Percentiles rank a stretch among this genome's conserved stretches.
Conservation (phyloP, 75 land plant species). For the Selaginella tamariscina region DNA sequence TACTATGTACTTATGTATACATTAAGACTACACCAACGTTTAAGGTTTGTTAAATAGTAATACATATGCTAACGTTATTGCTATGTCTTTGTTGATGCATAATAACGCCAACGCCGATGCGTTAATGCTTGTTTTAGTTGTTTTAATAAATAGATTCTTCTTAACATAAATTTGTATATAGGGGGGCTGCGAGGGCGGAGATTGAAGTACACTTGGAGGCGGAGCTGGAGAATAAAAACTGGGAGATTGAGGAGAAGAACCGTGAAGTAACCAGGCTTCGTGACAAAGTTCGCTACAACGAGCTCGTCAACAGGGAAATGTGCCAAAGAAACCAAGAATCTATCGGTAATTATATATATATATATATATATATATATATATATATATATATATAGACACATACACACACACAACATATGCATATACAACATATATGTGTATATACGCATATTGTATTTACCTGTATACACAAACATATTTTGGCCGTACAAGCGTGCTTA, state of each 20-base stretch:
- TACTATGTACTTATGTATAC: too few species aligned
- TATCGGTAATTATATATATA: slow-evolving; percentile 39
- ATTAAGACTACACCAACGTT: too few species aligned
- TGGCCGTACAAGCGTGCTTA: background rate
- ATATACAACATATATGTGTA: background rate
- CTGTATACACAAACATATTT: background rate
- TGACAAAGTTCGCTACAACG: slow-evolving; percentile 67
- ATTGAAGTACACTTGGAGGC: slow-evolving; percentile 40
- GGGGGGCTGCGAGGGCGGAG: slow-evolving; percentile 55
- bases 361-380: background rate
- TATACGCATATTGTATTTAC: too few species aligned
- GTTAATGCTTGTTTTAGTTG: too few species aligned
- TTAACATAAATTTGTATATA: too few species aligned
- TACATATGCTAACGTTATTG: too few species aligned
- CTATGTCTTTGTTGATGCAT: too few species aligned
- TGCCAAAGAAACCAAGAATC: slow-evolving; percentile 86
- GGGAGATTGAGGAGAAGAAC: slow-evolving; percentile 55
- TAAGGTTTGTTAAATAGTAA: too few species aligned
- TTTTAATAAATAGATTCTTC: too few species aligned
- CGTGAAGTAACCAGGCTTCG: slow-evolving; percentile 57
- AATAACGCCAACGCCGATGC: too few species aligned
- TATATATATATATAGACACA: background rate
- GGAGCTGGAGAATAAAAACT: slow-evolving; percentile 47
- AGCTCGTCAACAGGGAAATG: slow-evolving; percentile 74
- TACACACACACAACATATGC: background rate